A percentile compares a stretch with the other conserved stretches of the same genome.
These are phyloP conservation scores for Solanum phureja DNA, from an alignment of 257 asterid species.

Conservation along the genomic window DNA sequence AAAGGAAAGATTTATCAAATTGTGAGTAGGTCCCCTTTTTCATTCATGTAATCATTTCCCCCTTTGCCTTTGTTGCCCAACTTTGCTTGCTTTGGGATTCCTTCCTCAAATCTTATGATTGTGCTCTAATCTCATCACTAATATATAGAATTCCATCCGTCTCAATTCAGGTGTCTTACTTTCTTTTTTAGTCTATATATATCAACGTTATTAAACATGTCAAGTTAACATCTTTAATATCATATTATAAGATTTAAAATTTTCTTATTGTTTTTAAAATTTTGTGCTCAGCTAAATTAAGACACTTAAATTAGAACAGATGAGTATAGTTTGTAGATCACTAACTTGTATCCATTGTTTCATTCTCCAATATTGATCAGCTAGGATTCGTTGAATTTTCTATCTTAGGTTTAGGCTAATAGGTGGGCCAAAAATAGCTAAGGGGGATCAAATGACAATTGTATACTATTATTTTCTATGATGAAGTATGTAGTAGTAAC, in stretches of 20 bases:
- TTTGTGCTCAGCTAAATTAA: background rate
- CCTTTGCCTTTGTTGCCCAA: background rate
- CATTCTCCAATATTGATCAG: background rate
- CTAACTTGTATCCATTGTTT: background rate
- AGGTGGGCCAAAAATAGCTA: background rate
- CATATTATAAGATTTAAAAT: background rate
- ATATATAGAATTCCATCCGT: background rate
- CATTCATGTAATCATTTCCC: constrained; percentile 2
- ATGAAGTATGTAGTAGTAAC: background rate
- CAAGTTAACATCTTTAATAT: background rate
- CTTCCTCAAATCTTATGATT: background rate
- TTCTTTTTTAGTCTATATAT: background rate
- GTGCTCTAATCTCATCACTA: background rate
- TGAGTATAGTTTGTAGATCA: background rate
- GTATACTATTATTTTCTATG: background rate
- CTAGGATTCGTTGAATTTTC: background rate
- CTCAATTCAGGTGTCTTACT: background rate
- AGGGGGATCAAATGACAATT: background rate
- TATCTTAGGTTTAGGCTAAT: background rate
- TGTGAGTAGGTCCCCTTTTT: background rate
- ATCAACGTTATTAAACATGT: background rate
- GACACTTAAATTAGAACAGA: background rate
- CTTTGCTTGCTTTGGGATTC: constrained; percentile 3
- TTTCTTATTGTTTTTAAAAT: accelerated
- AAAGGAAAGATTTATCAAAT: constrained; percentile 13